Base-by-base conservation (phyloP, 2,329 filamentous ascomycete genomes). In the Talaromyces sp. region DNA sequence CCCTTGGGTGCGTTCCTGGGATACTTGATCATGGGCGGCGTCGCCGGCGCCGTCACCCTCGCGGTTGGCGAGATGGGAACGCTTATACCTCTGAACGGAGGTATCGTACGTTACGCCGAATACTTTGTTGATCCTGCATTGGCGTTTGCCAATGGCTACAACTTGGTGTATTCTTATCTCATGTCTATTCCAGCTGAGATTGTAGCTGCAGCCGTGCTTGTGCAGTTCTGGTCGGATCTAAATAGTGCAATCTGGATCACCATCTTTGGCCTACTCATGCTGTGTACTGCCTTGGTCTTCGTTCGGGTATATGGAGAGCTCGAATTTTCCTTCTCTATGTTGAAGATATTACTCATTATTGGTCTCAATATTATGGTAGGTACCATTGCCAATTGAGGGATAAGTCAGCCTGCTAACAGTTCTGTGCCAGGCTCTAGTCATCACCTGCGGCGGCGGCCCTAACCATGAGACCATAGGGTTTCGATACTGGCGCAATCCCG, bases 261-360 rank as follows among this genome's bases (percentile, higher is more conserved):
- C 4, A 84, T 88, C 67, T 78, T 88, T 67, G 82, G 90, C 66
- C 75, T 86, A 2, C 79, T 90, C 25, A 85, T 90, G 58, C 73
- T 84, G 25, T 75, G 73, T 5, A 72, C 84, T 22, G 84, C 84
- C 66, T 75, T 79, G 40, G 71, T 84, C 2, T 80, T 81, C 2
- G 83, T 85, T 2, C 72, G 74, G 5, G 81, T 80, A 69, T 85
- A 85, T 69, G 83, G 83, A 25, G 83, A 85, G 70, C 75, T 81
- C 3, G 83, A 85, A 69, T 85, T 85, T 70, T 84, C 81, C 80
- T 85, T 85, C 69, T 78, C 82, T 0, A 73, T 77, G 1, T 77
- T 83, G 64, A 85, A 85, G 69, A 80, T 85, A 63, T 75, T 84
- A 58, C 82, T 82, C 29, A 77, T 85, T 59, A 69, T 84, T 40